A percentile compares a stretch with the other conserved stretches of the same genome.
phyloP scores from a whole-genome alignment of 1,139 yeast species.

The Geotrichum europaeum region DNA sequence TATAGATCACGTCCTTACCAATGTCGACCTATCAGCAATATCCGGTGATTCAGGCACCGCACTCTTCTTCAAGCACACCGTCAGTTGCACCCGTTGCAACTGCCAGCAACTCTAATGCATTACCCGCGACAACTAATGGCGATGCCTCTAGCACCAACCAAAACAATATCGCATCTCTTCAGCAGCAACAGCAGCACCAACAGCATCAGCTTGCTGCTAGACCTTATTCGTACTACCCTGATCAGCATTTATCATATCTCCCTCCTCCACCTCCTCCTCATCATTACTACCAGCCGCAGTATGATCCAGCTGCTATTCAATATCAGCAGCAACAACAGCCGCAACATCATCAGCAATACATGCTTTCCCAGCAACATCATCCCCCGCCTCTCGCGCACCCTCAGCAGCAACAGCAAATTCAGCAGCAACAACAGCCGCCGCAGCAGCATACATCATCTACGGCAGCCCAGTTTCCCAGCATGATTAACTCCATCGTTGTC shows the following conservation, averaged over 20 bases:
- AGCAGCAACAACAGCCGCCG: constrained; percentile 9
- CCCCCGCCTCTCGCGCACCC: constrained; percentile 1
- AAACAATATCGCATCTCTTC: constrained; percentile 5
- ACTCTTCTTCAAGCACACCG: not conserved
- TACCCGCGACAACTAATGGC: not conserved
- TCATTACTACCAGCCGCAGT: constrained; percentile 19
- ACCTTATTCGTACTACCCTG: not conserved
- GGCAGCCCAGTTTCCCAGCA: constrained; percentile 32
- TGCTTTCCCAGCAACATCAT: constrained; percentile 2
- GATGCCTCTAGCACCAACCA: not conserved
- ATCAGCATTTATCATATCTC: not conserved
- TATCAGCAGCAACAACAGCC: constrained; percentile 9
- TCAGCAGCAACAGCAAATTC: constrained; percentile 6
- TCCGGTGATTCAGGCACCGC: not conserved
- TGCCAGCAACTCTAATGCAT: not conserved
- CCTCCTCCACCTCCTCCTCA: constrained; percentile 3
- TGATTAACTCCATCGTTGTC: constrained; percentile 28
- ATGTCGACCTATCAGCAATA: not conserved
- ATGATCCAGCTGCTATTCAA: constrained; percentile 4
- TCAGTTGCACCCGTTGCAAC: not conserved
- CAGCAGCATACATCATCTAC: constrained; percentile 32
- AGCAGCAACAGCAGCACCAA: constrained; percentile 6
- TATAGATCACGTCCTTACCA: not conserved
- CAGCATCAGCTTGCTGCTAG: not conserved
- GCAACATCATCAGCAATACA: not conserved